A percentile compares a stretch with the other conserved stretches of the same genome.
phyloP scores from a whole-genome alignment of 2,329 filamentous ascomycete genomes.

The Ceratocystis papillata region DNA sequence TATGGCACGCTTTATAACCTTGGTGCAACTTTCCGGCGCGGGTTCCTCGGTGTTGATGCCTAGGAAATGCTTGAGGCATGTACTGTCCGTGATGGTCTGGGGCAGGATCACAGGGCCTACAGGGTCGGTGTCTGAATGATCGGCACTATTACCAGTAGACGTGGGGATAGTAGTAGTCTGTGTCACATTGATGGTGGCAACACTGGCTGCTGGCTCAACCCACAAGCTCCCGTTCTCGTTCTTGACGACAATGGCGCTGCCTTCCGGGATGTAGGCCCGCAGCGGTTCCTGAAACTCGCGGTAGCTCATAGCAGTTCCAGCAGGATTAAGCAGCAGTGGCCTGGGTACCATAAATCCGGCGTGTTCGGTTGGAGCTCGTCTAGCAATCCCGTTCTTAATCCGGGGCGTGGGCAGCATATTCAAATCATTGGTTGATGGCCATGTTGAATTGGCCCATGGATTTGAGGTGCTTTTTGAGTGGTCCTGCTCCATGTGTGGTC shows the following conservation, averaged over 20 bases:
- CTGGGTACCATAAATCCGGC: neutral
- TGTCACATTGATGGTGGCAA: neutral
- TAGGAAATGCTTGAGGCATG: constrained; percentile 1
- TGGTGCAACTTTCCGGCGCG: neutral
- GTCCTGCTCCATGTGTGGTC: neutral
- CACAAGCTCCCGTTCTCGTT: constrained; percentile 4
- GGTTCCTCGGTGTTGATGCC: neutral
- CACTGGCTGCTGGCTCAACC: constrained; percentile 1
- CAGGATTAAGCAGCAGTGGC: neutral
- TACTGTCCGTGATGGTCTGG: neutral
- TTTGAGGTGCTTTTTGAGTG: neutral
- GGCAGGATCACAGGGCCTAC: neutral
- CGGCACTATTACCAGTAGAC: neutral
- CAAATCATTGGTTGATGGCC: neutral
- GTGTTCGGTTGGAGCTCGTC: neutral
- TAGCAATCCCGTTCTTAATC: neutral
- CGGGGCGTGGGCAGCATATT: neutral
- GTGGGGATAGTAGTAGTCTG: neutral
- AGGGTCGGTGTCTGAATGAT: neutral
- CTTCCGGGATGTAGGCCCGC: neutral
- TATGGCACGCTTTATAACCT: neutral
- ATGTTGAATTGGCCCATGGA: neutral
- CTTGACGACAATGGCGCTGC: constrained; percentile 11
- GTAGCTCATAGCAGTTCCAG: neutral
- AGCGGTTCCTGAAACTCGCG: constrained; percentile 9